Percentiles rank a stretch among this genome's conserved stretches.
These are phyloP conservation scores for Tetraselmis chui DNA, from an alignment of 139 green algal genomes.

Conservation along the genomic window DNA sequence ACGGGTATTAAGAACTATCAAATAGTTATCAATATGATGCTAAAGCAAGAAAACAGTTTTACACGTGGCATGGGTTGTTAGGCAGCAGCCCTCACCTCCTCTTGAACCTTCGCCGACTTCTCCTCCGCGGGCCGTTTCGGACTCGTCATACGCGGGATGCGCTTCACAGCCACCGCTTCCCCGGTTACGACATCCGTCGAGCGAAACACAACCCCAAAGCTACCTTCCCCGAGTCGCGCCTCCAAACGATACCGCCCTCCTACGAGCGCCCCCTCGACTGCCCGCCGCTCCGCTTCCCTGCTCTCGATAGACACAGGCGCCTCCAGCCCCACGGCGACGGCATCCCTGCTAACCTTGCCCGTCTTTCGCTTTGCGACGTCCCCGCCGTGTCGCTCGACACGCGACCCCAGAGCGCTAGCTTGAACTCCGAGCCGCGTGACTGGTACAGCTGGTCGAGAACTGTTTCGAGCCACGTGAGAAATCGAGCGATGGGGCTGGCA, in stretches of 20 bases:
- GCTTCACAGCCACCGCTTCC: background rate
- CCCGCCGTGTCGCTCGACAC: background rate
- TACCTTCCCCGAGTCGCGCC: background rate
- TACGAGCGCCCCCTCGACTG: background rate
- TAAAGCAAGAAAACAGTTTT: no score
- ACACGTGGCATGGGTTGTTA: no score
- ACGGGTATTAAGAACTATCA: no score
- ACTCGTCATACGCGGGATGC: background rate
- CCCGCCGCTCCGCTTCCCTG: no score
- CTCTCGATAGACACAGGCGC: background rate
- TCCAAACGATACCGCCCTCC: background rate
- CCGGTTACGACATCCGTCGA: background rate
- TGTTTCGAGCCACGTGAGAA: no score
- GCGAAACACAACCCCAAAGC: background rate
- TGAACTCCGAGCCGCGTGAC: no score
- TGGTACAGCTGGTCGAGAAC: no score
- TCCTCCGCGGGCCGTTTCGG: background rate
- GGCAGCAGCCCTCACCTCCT: background rate
- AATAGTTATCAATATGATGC: no score
- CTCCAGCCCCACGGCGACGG: background rate
- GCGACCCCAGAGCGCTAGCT: no score
- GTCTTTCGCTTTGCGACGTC: background rate
- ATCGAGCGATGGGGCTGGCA: no score
- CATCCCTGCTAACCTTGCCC: background rate
- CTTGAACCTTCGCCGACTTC: background rate